phyloP scores from a whole-genome alignment of 2,329 filamentous ascomycete genomes.

The Penicillium sp. region DNA sequence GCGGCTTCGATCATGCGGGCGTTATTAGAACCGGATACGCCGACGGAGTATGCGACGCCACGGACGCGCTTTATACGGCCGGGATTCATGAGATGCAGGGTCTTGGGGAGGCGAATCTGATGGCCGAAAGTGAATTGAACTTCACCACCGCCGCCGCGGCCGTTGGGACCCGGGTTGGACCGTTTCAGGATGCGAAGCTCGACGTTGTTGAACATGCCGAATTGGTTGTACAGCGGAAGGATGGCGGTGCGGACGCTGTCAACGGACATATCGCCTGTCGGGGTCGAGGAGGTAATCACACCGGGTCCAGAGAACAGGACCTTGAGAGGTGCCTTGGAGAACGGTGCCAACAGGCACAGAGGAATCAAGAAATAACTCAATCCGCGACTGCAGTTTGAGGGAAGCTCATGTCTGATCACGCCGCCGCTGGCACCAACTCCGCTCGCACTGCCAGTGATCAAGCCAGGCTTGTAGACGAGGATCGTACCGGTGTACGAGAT shows the following conservation, averaged over 20 bases:
- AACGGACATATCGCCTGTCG: constrained; percentile 81
- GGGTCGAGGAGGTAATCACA: constrained; percentile 85
- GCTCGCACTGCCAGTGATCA: constrained; percentile 82
- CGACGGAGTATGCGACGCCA: constrained; percentile 90
- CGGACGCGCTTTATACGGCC: constrained; percentile 85
- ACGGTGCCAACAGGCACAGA: constrained; percentile 86
- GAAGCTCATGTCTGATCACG: constrained; percentile 78
- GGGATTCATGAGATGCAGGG: constrained; percentile 80
- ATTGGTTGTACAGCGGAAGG: constrained; percentile 83
- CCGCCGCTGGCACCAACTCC: constrained; percentile 72
- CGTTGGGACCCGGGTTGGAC: constrained; percentile 74
- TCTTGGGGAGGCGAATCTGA: constrained; percentile 91
- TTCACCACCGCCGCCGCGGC: constrained; percentile 80
- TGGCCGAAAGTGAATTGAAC: constrained; percentile 94
- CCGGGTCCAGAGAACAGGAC: constrained; percentile 87
- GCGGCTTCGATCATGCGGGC: constrained; percentile 92
- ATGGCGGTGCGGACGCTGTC: constrained; percentile 94
- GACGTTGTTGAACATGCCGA: constrained; percentile 83
- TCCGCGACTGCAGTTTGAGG: constrained; percentile 74
- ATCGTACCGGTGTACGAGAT: constrained; percentile 96
- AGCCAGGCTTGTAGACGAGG: constrained; percentile 84
- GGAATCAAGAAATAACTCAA: constrained; percentile 91
- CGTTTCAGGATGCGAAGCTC: constrained; percentile 80
- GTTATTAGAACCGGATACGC: constrained; percentile 91
- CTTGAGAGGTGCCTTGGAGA: constrained; percentile 88